These are phyloP conservation scores for Phytophthora fragariae DNA, from an alignment of 352 stramenopile genomes.

Conservation along the genomic window DNA sequence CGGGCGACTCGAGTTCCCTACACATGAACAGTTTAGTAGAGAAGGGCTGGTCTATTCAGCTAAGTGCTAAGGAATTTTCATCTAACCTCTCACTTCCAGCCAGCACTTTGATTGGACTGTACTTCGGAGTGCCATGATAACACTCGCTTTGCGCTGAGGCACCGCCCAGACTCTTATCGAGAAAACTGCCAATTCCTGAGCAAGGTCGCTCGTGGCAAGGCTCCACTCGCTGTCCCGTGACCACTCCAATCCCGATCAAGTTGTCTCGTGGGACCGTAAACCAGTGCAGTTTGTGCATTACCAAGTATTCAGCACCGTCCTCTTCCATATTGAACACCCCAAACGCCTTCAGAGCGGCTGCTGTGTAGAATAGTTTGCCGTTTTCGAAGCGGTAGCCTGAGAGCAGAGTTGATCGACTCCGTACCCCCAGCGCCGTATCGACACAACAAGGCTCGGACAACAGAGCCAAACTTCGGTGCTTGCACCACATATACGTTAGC, in stretches of 20 bases:
- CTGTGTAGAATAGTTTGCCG: slow-evolving; percentile 10
- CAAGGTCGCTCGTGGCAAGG: slow-evolving; percentile 16
- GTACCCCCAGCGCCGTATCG: slow-evolving; percentile 3
- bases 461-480: neutral
- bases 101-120: slow-evolving; percentile 1
- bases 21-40: neutral
- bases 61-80: neutral
- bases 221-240: slow-evolving; percentile 4
- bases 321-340: slow-evolving; percentile 19
- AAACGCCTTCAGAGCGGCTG: slow-evolving; percentile 15
- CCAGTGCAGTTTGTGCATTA: slow-evolving; percentile 20
- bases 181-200: slow-evolving; percentile 14
- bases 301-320: slow-evolving; percentile 15
- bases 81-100: slow-evolving; percentile 5
- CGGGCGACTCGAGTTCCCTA: too few species aligned
- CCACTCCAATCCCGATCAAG: slow-evolving; percentile 9
- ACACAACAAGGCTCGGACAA: slow-evolving; percentile 15
- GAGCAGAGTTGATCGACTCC: slow-evolving; percentile 7
- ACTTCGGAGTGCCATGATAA: neutral
- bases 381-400: slow-evolving; percentile 4
- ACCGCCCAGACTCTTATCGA: slow-evolving; percentile 8
- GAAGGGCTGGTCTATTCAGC: neutral
- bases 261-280: slow-evolving; percentile 12
- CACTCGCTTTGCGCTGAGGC: neutral
- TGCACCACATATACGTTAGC: slow-evolving; percentile 8